Percentiles rank a stretch among this genome's conserved stretches.
Conservation (phyloP, 2,329 filamentous ascomycete species). For the Parafenestella ontariensis region DNA sequence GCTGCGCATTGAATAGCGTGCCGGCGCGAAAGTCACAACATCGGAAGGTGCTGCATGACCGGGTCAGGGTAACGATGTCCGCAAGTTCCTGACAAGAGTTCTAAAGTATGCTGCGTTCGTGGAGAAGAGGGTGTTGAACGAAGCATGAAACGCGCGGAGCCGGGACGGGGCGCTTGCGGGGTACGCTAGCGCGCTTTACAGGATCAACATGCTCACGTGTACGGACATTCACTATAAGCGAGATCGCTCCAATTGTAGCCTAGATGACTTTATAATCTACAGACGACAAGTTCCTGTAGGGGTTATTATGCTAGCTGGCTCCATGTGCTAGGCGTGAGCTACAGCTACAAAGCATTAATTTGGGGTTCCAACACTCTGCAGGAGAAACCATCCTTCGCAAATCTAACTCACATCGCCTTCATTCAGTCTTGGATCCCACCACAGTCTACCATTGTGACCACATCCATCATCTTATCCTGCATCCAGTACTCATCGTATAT, state of each 20-base stretch:
- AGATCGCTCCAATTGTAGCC: no score
- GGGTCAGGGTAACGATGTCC: not conserved
- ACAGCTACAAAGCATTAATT: no score
- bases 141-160: not conserved
- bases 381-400: no score
- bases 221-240: not conserved
- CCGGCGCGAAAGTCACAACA: not conserved
- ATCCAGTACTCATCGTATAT: not conserved
- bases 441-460: not conserved
- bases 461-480: not conserved
- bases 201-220: not conserved
- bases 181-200: not conserved
- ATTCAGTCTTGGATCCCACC: not conserved
- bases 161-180: not conserved
- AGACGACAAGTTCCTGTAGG: no score
- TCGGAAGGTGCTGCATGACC: not conserved
- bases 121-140: not conserved
- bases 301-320: no score
- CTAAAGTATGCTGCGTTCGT: not conserved
- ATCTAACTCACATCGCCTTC: not conserved
- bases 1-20: not conserved
- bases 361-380: no score
- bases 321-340: no score
- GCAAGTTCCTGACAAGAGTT: not conserved
- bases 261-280: no score